Base-by-base conservation (phyloP, 257 asterid species). In the Scutellaria minor region DNA sequence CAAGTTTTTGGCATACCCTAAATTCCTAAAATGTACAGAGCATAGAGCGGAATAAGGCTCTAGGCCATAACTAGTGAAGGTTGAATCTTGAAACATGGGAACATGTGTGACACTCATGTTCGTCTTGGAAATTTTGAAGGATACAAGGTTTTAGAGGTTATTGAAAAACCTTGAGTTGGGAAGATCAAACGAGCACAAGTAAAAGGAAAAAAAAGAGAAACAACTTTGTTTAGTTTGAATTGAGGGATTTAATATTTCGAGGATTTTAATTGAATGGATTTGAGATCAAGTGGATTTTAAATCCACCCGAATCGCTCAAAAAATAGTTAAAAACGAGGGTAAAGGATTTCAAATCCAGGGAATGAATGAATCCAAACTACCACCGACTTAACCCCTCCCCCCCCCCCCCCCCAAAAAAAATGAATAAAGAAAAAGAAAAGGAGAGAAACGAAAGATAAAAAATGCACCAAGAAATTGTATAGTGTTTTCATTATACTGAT, bases 121-220 rank as follows among this genome's bases (percentile, higher is more conserved):
- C 51, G 10, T 5, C 15, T 67, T 12, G 15, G 39, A 20, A 48
- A 27, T 24, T 52, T 24, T 6, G 68, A 41, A 24, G 31, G 59
- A 10, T 31, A 27, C 52, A 24, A 41, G 9, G 67, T 22, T 42
- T 42, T 74, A 56, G 62, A 11, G 53, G 65, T 63, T 41, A 44
- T 11, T 6, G 67, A 41, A 27, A 40, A 52, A 24, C 35, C 13
- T 64, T 57, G 65, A 70, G 63, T 12, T 77, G 45, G 47, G 35
- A 62, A 52, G 37, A 40, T 15, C 56, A 22, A 39, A 37, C 42
- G 14, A 35, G 1, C 47, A 13, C 64, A 22, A 52, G 39, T 40
- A 62, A 11, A 65, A 13, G 50, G 46, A 55, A 46, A 47, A 46
- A 47, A 6, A 44, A 74, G 35, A 6, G 75, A 52, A 35, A 35